Base-by-base conservation (phyloP, 2,329 filamentous ascomycete species). In the Diatrype stigma region DNA sequence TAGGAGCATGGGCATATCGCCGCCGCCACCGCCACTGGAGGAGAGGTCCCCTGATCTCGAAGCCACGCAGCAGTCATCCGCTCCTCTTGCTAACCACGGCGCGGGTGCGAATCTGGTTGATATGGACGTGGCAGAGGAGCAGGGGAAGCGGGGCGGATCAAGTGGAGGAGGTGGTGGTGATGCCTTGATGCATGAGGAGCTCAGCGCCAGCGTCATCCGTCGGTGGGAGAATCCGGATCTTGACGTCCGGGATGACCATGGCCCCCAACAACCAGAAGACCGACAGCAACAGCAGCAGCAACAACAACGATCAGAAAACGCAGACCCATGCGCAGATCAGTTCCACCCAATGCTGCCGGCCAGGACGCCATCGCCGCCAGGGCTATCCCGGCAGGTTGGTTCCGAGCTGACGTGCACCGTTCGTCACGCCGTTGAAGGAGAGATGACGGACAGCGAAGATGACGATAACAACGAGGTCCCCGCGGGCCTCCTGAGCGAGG, bases 391-490 rank as follows among this genome's bases (percentile, higher is more conserved):
- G n/a, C n/a, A n/a, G n/a, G n/a, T n/a, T n/a, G n/a, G n/a, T n/a
- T n/a, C n/a, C n/a, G n/a, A n/a, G n/a, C n/a, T n/a, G n/a, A n/a
- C n/a, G n/a, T n/a, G n/a, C n/a, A n/a, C n/a, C n/a, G n/a, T n/a
- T n/a, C n/a, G n/a, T n/a, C n/a, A n/a, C n/a, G n/a, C n/a, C n/a
- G n/a, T n/a, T n/a, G n/a, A n/a, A n/a, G n/a, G n/a, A n/a, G 46
- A 48, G 34, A 54, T 52, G 32, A 49, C 44, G 30, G 42, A 45
- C 16, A 46, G 19, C 8, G 58, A 55, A 8, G 65, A 67, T 35
- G 68, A 71, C 32, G 64, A 59, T 50, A 69, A 76, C 50, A 75
- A 77, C 44, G 72, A 72, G 44, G 73, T 74, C 11, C 73, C 74
- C 1, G 53, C 66, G 0, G 72, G 55, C 2, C 48, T 64, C 1